A percentile compares a stretch with the other conserved stretches of the same genome.
Evolutionary conservation across 805 yeast genomes (phyloP).

Genomic region (Teunomyces gatunensis): DNA sequence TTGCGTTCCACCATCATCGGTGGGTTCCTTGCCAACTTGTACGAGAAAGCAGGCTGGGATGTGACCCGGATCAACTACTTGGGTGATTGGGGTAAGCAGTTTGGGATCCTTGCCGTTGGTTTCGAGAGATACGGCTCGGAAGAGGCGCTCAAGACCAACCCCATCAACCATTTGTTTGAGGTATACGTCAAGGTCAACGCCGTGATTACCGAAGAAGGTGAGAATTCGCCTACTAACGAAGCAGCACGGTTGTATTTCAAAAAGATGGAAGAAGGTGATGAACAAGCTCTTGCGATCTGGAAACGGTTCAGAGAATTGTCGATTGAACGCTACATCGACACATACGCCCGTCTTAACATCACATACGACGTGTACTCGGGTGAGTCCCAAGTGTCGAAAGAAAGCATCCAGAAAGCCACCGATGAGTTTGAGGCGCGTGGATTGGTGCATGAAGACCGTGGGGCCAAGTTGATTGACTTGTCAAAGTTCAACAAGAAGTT

Average conservation of each 20-base stretch:
- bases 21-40: constrained; percentile 86
- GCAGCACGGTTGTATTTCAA: constrained; percentile 85
- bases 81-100: constrained; percentile 99
- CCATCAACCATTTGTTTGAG: constrained; percentile 91
- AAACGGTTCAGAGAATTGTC: constrained; percentile 85
- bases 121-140: constrained; percentile 82
- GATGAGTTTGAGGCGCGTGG: constrained; percentile 62
- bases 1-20: constrained; percentile 97
- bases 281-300: constrained; percentile 76
- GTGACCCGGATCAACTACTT: constrained; percentile 89
- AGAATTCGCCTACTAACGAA: constrained; percentile 61
- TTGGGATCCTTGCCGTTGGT: constrained; percentile 93
- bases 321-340: constrained; percentile 78
- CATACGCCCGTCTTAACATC: constrained; percentile 91
- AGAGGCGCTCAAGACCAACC: constrained; percentile 66
- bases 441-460: constrained; percentile 80
- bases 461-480: constrained; percentile 86
- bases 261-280: constrained; percentile 92
- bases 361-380: constrained; percentile 88
- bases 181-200: constrained; percentile 86
- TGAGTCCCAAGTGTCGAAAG: constrained; percentile 87
- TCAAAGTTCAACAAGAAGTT: constrained; percentile 83
- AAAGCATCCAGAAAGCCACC: constrained; percentile 64
- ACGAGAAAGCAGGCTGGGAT: constrained; percentile 90
- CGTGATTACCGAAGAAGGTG: constrained; percentile 67